Conservation (phyloP, 2,329 filamentous ascomycete species). For the Plectosphaerella plurivora region DNA sequence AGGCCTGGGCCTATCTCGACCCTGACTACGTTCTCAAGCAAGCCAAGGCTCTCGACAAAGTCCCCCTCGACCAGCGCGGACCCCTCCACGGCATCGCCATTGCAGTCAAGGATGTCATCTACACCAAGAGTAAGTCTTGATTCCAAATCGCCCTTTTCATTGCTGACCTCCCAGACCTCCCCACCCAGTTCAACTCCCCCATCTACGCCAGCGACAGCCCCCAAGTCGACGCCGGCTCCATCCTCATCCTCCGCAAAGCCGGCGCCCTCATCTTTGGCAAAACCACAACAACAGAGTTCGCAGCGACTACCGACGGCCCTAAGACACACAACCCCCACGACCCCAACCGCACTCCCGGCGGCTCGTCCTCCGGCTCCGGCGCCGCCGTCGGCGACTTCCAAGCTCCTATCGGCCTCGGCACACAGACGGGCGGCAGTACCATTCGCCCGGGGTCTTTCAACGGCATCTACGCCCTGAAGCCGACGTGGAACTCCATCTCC, state of each 20-base stretch:
- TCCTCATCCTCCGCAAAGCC: slow-evolving; percentile 46
- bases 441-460: slow-evolving; percentile 63
- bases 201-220: slow-evolving; percentile 44
- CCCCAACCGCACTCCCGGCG: slow-evolving; percentile 58
- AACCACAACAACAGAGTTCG: slow-evolving; percentile 60
- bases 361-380: slow-evolving; percentile 63
- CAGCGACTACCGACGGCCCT: slow-evolving; percentile 47
- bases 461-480: slow-evolving; percentile 61
- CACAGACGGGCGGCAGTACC: slow-evolving; percentile 61
- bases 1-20: slow-evolving; percentile 47
- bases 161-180: slow-evolving; percentile 39
- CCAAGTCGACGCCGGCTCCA: slow-evolving; percentile 45
- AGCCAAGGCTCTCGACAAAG: slow-evolving; percentile 43
- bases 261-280: slow-evolving; percentile 52
- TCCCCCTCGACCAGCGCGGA: slow-evolving; percentile 43
- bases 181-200: slow-evolving; percentile 50
- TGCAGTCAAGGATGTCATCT: slow-evolving; percentile 58
- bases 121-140: slow-evolving; percentile 42
- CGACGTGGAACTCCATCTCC: slow-evolving; percentile 60
- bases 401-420: slow-evolving; percentile 55
- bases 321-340: slow-evolving; percentile 63
- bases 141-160: background rate
- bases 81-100: slow-evolving; percentile 53
- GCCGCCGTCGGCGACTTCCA: slow-evolving; percentile 64
- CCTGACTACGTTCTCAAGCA: slow-evolving; percentile 40